Base-by-base conservation (phyloP, 345 rosid species). In the Brassica carinata region DNA sequence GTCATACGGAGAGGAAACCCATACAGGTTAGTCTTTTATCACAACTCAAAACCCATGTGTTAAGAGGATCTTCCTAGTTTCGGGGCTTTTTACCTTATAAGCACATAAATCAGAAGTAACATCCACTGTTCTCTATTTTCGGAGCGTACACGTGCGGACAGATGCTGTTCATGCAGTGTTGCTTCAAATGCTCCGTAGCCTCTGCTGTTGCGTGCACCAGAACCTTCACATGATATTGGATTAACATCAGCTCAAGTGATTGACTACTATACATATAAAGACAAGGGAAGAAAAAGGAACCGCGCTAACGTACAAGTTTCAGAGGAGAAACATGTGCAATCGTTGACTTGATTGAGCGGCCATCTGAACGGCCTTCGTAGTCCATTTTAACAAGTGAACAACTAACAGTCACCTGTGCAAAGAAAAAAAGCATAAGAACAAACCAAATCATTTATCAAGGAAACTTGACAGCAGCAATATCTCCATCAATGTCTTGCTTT, bases 71-170 rank as follows among this genome's bases (percentile, higher is more conserved):
- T 51, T 69, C 27, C 10, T 65, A 23, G 58, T 71, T 58, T n/a
- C n/a, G n/a, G n/a, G n/a, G n/a, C n/a, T n/a, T n/a, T n/a, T n/a
- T 85, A 96, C 98, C 97, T 96, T 96, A 68, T 92, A 92, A 36
- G 97, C 99, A 87, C 99, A 93, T 78, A 93, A 79, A 83, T 96
- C 98, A 79, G 98, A 96, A 19, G 99, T 93, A 75, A 93, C 97
- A 67, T 96, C n/a, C n/a, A n/a, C n/a, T n/a, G n/a, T 93, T 98
- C 87, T 91, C 99, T 72, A 89, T 86, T 77, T 90, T 90, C 9
- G 99, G 98, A 76, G 97, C 92, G 76, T 89, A 96, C 81, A 96
- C 98, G 48, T 93, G 92, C 63, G 98, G 93, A 67, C 96, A 91
- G 34, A 90, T 90, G 57, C 81, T 87, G 86, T 92, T 93, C 84